Base-by-base conservation (phyloP, 345 rosid genomes). In the Lagerstroemia speciosa region DNA sequence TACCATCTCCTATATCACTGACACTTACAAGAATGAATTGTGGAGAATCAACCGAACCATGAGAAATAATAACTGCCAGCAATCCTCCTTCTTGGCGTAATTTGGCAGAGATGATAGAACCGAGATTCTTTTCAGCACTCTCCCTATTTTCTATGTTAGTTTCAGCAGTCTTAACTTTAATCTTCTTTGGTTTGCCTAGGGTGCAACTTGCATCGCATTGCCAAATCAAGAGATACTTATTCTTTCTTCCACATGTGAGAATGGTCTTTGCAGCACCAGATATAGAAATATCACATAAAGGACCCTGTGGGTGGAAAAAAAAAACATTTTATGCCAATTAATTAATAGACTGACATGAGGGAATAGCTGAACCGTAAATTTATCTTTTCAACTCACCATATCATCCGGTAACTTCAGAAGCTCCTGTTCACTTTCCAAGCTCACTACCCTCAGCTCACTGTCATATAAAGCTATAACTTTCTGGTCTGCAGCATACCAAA, bases 251-350 rank as follows among this genome's bases (percentile, higher is more conserved):
- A 55, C 75, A 74, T 40, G 85, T 77, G 64, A 81, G 48, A 38
- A 81, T 63, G n/a, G 66, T 72, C 72, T 77, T 77, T 31, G 73
- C 83, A 68, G 75, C 75, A 79, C 81, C 77, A 68, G 87, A 73
- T 32, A 81, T 32, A 64, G 79, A 70, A 60, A 83, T 45, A 31
- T 57, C 69, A 58, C 74, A 73, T 50, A 77, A 69, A 34, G 72
- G 38, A 65, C 81, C 84, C 87, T 83, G 74, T 10, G 73, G 67
- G 50, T 37, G 67, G 14, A 62, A 71, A 69, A 53, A n/a, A 67
- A 52, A n/a, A 14, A 63, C 38, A 66, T 66, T 29, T 40, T 53
- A 22, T 34, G 40, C n/a, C 16, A 24, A 43, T 48, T 5, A 30
- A 29, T 17, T 0, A 46, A 46, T 15, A 46, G 34, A 50, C 22